phyloP scores from a whole-genome alignment of 805 yeast species.

The Wickerhamiella musiphila region DNA sequence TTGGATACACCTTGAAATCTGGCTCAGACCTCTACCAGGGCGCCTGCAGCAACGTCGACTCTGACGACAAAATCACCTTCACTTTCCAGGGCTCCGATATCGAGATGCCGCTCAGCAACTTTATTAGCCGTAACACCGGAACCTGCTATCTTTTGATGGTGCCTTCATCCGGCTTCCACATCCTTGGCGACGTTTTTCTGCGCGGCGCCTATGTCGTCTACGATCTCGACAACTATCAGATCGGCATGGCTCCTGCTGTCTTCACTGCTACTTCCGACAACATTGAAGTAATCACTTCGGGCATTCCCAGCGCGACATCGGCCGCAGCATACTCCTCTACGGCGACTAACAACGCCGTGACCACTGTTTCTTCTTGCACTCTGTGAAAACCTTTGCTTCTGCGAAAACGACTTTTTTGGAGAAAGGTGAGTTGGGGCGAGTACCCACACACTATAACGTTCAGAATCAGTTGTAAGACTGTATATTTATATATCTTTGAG shows the following conservation, averaged over 20 bases:
- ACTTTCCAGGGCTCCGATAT: conserved; percentile 8
- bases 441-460: too few relatives aligned
- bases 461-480: too few relatives aligned
- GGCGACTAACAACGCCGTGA: not conserved
- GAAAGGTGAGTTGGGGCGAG: too few relatives aligned
- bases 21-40: conserved; percentile 22
- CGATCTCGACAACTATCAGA: conserved; percentile 38
- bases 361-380: not conserved
- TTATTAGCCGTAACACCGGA: conserved; percentile 1
- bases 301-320: conserved; percentile 7
- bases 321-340: conserved; percentile 10
- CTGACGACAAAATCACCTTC: not conserved
- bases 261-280: conserved; percentile 14
- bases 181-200: conserved; percentile 50
- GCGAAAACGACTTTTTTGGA: too few relatives aligned
- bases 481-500: too few relatives aligned
- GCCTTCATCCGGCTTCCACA: conserved; percentile 12
- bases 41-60: not conserved
- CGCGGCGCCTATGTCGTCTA: conserved; percentile 48
- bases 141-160: not conserved
- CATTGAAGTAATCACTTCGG: conserved; percentile 8
- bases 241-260: conserved; percentile 38
- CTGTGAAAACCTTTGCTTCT: conserved; percentile 12
- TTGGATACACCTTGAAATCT: conserved; percentile 26
- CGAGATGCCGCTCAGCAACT: conserved; percentile 4